Evolutionary conservation across 495 filamentous ascomycete species (phyloP), one percentile per base, ranked within the genome.

Genomic region (Penicillium alfredii): DNA sequence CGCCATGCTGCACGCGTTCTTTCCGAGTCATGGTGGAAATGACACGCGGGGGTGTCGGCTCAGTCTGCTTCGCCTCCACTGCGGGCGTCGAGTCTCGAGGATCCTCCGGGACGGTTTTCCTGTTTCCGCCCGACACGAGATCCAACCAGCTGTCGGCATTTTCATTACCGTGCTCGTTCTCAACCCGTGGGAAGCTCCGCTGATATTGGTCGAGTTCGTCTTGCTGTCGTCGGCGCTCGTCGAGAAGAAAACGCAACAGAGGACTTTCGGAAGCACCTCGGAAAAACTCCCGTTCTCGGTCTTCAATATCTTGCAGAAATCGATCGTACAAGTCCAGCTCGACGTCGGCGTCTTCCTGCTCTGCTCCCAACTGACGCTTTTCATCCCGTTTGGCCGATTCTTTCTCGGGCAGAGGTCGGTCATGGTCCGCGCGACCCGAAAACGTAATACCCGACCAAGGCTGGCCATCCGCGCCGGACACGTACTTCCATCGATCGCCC

Each of bases 21-120:
- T 77, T 82, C 1, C 64, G 76, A 0, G 69, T 78, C 22, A 71
- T 66, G 2, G 74, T 77, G 3, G 77, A 80, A 3, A 82, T 48
- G 4, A 84, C 60, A 15, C 55, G 61, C 4, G 53, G 35, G 6
- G 52, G 38, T 8, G 37, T 22, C 6, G 27, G 9, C 6, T 38
- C 30, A n/a, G 20, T 34, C 30, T 31, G 26, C 33, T 23, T 41
- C 8, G 21, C 30, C 10, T 37, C 20, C 3, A 27, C 26, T 18
- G 43, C 16, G 25, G 28, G 35, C 22, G 27, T 13, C 11, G 33
- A 30, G 11, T 55, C 30, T 11, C 25, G 11, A 4, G 35, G 19
- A 19, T 45, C 45, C 17, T 61, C 55, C 1, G 54, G 44, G 8
- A 58, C 50, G 13, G 58, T 49, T n/a, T 58, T 53, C 11, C 47